Conservation (phyloP, 2,329 filamentous ascomycete species). For the Lecanoromycetidae sp. region DNA sequence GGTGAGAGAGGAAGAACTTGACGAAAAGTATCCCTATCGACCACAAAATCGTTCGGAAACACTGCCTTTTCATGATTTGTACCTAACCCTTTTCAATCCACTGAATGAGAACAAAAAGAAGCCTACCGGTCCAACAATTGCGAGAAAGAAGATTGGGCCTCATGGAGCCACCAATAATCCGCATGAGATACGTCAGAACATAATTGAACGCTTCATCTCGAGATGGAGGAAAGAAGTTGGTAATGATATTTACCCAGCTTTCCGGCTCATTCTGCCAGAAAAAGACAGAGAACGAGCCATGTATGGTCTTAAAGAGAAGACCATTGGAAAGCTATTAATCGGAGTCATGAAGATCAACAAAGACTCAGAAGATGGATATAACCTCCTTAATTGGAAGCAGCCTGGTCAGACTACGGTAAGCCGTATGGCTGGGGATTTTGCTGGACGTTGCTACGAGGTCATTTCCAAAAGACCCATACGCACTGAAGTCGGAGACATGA, state of each 20-base stretch:
- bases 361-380: conserved; percentile 77
- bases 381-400: conserved; percentile 81
- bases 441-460: conserved; percentile 75
- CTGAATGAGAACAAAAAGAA: conserved; percentile 65
- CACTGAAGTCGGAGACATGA: conserved; percentile 62
- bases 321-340: conserved; percentile 80
- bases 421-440: conserved; percentile 77
- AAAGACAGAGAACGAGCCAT: conserved; percentile 86
- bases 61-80: conserved; percentile 69
- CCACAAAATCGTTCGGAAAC: conserved; percentile 72
- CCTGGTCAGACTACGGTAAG: conserved; percentile 55
- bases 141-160: conserved; percentile 48
- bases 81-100: conserved; percentile 68
- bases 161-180: conserved; percentile 52
- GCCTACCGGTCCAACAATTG: conserved; percentile 42
- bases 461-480: conserved; percentile 72
- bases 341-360: conserved; percentile 86
- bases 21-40: conserved; percentile 57
- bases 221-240: conserved; percentile 83
- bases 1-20: conserved; percentile 35
- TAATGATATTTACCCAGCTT: conserved; percentile 81
- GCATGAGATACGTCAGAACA: conserved; percentile 64
- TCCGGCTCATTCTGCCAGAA: conserved; percentile 82
- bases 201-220: conserved; percentile 76
- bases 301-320: conserved; percentile 88